phyloP scores from a whole-genome alignment of 768 basidiomycete genomes.

The Boletus sp. region DNA sequence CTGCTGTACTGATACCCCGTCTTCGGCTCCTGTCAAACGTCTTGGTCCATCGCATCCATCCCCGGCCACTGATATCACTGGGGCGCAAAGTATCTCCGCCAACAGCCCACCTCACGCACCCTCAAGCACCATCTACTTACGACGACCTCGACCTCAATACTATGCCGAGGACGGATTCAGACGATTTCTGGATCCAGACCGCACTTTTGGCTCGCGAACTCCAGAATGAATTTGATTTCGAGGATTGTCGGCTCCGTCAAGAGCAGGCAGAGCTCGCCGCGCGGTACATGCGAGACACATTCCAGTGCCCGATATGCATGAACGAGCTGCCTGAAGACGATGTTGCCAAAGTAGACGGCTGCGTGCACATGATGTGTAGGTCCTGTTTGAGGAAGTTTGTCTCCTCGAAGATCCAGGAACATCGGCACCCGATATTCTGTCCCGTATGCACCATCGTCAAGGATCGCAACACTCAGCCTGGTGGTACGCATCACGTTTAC shows the following conservation, averaged over 20 bases:
- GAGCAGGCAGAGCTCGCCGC: conserved; percentile 34
- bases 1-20: neutral
- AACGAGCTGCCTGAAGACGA: conserved; percentile 44
- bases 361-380: conserved; percentile 53
- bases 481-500: conserved; percentile 26
- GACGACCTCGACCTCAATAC: conserved; percentile 13
- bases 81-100: conserved; percentile 21
- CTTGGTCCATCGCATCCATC: neutral
- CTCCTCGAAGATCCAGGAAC: conserved; percentile 45
- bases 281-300: conserved; percentile 31
- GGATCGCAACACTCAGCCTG: conserved; percentile 22
- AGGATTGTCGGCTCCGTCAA: conserved; percentile 35
- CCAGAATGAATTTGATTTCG: conserved; percentile 40
- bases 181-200: conserved; percentile 1
- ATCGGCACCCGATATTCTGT: conserved; percentile 58
- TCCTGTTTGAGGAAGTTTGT: conserved; percentile 46
- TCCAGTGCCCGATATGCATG: conserved; percentile 55
- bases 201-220: conserved; percentile 26
- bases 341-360: conserved; percentile 41
- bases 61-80: neutral
- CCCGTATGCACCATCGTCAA: conserved; percentile 46
- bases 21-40: neutral
- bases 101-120: conserved; percentile 19
- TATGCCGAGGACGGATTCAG: neutral
- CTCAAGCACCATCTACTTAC: conserved; percentile 1